Conservation (phyloP, 1,284 basidiomycete species). For the Sutorius eximius region DNA sequence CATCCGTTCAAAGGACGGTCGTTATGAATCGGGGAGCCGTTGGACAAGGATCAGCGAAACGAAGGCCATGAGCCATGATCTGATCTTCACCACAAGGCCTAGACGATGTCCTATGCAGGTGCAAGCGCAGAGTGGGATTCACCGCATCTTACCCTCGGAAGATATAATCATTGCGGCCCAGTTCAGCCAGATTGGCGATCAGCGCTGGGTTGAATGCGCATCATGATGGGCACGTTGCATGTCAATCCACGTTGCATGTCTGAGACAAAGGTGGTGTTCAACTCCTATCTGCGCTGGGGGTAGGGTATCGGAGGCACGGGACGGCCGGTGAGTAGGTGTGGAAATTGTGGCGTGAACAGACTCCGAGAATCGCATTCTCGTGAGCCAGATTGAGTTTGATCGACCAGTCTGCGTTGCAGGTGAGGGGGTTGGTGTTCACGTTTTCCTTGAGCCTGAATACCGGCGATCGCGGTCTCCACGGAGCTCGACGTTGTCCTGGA, state of each 20-base stretch:
- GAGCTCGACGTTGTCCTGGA: conserved; percentile 11
- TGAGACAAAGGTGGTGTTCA: conserved; percentile 2
- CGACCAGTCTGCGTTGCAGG: conserved; percentile 9
- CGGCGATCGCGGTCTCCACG: conserved; percentile 24
- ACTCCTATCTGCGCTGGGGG: conserved; percentile 20
- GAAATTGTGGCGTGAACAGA: conserved; percentile 11
- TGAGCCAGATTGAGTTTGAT: conserved; percentile 10
- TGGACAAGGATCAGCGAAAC: conserved; percentile 13
- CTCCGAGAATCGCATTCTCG: conserved; percentile 19
- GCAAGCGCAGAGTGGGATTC: conserved; percentile 5
- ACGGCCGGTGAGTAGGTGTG: conserved; percentile 6
- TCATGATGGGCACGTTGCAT: conserved; percentile 22
- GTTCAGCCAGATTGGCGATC: conserved; percentile 10
- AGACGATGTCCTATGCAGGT: conserved; percentile 3
- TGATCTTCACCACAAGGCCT: conserved; percentile 19
- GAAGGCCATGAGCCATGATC: conserved; percentile 1
- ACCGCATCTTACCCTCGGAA: conserved; percentile 5
- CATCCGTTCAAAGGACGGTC: conserved; percentile 4
- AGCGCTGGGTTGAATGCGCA: conserved; percentile 6
- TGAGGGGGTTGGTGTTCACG: conserved; percentile 16
- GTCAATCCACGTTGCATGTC: conserved; percentile 22
- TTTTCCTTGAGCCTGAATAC: conserved; percentile 11
- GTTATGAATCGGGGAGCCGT: conserved; percentile 13
- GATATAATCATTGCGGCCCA: conserved; percentile 1
- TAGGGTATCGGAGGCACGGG: conserved; percentile 13